A percentile compares a stretch with the other conserved stretches of the same genome.
Evolutionary conservation across 345 rosid genomes (phyloP).

Genomic region (Lagerstroemia speciosa): DNA sequence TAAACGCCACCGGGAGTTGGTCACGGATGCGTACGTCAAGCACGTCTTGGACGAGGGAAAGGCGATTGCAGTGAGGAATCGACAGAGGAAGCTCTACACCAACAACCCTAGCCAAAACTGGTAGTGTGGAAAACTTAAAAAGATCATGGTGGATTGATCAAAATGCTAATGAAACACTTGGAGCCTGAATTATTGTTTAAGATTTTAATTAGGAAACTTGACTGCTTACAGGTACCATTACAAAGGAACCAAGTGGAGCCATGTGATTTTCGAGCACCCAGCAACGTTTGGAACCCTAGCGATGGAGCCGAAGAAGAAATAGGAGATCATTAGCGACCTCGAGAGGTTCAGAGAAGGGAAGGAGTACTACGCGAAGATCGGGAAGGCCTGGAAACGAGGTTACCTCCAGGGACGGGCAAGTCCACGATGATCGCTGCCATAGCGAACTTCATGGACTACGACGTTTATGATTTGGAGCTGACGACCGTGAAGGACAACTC

Average conservation of each 20-base stretch:
- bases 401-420: conserved; percentile 14
- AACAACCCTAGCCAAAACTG: background rate
- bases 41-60: conserved; percentile 9
- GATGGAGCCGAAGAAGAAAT: conserved; percentile 15
- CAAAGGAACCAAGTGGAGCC: conserved; percentile 12
- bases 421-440: conserved; percentile 12
- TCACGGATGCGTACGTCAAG: background rate
- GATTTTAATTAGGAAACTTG: background rate
- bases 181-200: no score
- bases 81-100: conserved; percentile 14
- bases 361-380: no score
- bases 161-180: no score
- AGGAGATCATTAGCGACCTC: conserved; percentile 13
- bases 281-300: conserved; percentile 19
- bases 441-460: conserved; percentile 6
- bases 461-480: conserved; percentile 8
- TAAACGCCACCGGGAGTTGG: conserved; percentile 6
- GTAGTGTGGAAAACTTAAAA: background rate
- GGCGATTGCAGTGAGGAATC: conserved; percentile 5
- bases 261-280: conserved; percentile 18
- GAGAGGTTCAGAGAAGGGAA: conserved; percentile 10
- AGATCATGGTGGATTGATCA: no score
- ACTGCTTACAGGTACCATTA: background rate
- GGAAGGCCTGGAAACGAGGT: no score
- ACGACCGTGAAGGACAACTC: conserved; percentile 10